These are phyloP conservation scores for Adansonia digitata DNA, from an alignment of 345 rosid genomes.

Conservation along the genomic window DNA sequence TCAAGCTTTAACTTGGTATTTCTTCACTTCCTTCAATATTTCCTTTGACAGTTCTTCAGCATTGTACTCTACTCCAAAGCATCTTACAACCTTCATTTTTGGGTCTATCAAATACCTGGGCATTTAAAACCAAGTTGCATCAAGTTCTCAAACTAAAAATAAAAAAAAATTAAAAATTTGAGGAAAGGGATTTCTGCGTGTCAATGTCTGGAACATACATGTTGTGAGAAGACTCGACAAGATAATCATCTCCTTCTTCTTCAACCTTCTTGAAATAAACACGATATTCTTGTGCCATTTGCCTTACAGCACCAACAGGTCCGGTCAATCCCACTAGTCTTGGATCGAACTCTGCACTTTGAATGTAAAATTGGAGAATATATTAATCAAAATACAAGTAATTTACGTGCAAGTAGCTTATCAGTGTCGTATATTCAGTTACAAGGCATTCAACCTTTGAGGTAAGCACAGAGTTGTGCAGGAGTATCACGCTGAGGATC, in stretches of 20 bases:
- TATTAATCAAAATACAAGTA: constrained; percentile 10
- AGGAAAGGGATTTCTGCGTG: neutral
- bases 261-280: constrained; percentile 74
- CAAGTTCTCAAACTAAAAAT: neutral
- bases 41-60: constrained; percentile 60
- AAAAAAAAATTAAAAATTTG: neutral
- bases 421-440: neutral
- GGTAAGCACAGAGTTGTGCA: constrained; percentile 68
- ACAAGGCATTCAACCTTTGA: constrained; percentile 50
- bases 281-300: constrained; percentile 85
- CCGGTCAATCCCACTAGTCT: constrained; percentile 78
- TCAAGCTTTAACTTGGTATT: neutral
- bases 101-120: constrained; percentile 81
- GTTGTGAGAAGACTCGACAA: constrained; percentile 74
- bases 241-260: constrained; percentile 88
- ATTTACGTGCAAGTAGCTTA: neutral
- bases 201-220: constrained; percentile 37
- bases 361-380: constrained; percentile 1
- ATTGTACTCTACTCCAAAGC: constrained; percentile 71
- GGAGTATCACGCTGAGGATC: constrained; percentile 89
- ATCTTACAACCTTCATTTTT: constrained; percentile 68
- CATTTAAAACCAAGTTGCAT: constrained; percentile 7
- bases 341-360: constrained; percentile 65
- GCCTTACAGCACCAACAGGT: constrained; percentile 53
- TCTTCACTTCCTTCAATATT: constrained; percentile 47